Evolutionary conservation across 2,329 filamentous ascomycete genomes (phyloP).

Genomic region (Colletotrichum zoysiae): DNA sequence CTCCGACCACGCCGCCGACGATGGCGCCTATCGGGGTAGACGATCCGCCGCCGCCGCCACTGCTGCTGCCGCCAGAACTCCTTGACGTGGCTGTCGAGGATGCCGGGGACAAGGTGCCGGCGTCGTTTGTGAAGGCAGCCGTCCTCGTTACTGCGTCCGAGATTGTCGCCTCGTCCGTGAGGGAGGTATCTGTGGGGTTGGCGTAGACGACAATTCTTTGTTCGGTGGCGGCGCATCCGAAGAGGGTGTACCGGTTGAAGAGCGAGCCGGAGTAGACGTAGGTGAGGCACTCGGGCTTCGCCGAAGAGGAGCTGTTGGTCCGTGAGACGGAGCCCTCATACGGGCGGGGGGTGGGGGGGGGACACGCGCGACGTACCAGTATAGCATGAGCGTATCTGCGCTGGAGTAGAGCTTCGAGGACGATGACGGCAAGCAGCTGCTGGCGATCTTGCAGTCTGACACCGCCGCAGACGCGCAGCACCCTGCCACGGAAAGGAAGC

Average conservation of each 20-base stretch:
- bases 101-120: not conserved
- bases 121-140: not conserved
- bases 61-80: conserved; percentile 47
- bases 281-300: conserved; percentile 48
- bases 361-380: conserved; percentile 46
- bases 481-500: conserved; percentile 45
- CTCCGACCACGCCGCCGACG: conserved; percentile 55
- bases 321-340: not conserved
- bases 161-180: conserved; percentile 12
- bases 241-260: conserved; percentile 48
- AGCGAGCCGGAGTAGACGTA: conserved; percentile 45
- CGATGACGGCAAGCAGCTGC: conserved; percentile 48
- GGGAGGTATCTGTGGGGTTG: conserved; percentile 35
- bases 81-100: conserved; percentile 48
- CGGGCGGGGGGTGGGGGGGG: too few species aligned
- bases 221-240: conserved; percentile 47
- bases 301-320: conserved; percentile 42
- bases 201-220: conserved; percentile 45
- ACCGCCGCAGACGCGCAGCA: conserved; percentile 49
- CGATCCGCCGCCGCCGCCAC: conserved; percentile 50
- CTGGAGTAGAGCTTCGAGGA: conserved; percentile 43
- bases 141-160: conserved; percentile 9
- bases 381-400: conserved; percentile 47
- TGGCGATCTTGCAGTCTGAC: conserved; percentile 43
- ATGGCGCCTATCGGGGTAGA: conserved; percentile 51